Evolutionary conservation across 805 yeast species (phyloP).

Genomic region (Suhomyces sp.): DNA sequence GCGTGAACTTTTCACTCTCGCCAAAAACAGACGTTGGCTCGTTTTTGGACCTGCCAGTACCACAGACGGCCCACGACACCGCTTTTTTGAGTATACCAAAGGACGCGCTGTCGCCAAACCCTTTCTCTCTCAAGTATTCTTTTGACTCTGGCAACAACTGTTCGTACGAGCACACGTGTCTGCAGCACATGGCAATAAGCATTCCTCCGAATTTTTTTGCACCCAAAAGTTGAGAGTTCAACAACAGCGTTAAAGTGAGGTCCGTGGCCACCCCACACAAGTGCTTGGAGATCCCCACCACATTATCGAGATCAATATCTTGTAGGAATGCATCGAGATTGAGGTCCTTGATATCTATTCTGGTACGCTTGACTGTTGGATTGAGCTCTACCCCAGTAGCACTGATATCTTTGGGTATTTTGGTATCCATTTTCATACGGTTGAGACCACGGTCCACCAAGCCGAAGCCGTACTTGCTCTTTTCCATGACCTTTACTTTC

Average conservation of each 20-base stretch:
- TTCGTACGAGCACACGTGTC: conserved; percentile 74
- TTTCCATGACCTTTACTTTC: not conserved
- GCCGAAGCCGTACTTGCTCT: conserved; percentile 42
- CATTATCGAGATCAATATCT: conserved; percentile 15
- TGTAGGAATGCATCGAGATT: conserved; percentile 46
- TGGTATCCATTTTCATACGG: conserved; percentile 74
- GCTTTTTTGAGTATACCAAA: conserved; percentile 56
- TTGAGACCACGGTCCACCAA: conserved; percentile 75
- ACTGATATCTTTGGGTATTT: conserved; percentile 53
- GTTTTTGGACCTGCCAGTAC: conserved; percentile 37
- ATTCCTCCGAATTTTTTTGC: conserved; percentile 48
- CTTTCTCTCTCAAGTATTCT: conserved; percentile 32
- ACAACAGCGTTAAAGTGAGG: conserved; percentile 65
- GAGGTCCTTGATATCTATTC: conserved; percentile 80
- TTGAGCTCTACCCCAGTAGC: conserved; percentile 4
- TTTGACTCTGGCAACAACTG: conserved; percentile 50
- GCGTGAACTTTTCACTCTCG: conserved; percentile 21
- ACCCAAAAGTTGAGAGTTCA: conserved; percentile 31
- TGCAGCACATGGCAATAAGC: conserved; percentile 88
- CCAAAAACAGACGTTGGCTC: conserved; percentile 11
- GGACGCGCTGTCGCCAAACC: conserved; percentile 31
- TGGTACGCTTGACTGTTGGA: conserved; percentile 48
- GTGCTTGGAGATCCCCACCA: conserved; percentile 79
- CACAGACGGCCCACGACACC: conserved; percentile 89
- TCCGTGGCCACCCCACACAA: conserved; percentile 95